Evolutionary conservation across 345 rosid species (phyloP).

Genomic region (Arabis hirsuta): DNA sequence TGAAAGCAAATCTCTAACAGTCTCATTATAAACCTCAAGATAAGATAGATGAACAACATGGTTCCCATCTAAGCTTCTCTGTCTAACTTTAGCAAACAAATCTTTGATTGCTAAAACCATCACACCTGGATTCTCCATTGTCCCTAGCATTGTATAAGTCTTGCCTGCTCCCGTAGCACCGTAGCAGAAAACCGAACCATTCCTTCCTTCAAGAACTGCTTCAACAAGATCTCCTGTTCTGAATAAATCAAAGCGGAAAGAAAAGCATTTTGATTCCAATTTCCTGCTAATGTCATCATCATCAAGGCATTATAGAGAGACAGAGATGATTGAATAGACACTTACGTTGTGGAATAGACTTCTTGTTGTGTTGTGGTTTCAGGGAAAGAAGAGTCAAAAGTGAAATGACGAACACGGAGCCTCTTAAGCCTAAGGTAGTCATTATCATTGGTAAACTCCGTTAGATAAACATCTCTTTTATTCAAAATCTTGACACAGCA

Average conservation of each 20-base stretch:
- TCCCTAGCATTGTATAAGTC: slow-evolving; percentile 94
- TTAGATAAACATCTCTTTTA: slow-evolving; percentile 78
- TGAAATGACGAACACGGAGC: slow-evolving; percentile 84
- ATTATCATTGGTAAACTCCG: slow-evolving; percentile 78
- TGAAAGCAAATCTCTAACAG: slow-evolving; percentile 89
- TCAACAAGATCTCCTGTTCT: slow-evolving; percentile 92
- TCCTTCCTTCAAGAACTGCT: slow-evolving; percentile 88
- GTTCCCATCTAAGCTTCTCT: slow-evolving; percentile 87
- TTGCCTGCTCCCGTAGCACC: slow-evolving; percentile 99
- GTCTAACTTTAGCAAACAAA: slow-evolving; percentile 80
- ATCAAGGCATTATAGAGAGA: not conserved
- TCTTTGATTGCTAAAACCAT: slow-evolving; percentile 97
- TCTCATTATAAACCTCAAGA: slow-evolving; percentile 95
- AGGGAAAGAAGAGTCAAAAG: slow-evolving; percentile 86
- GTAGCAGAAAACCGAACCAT: slow-evolving; percentile 97
- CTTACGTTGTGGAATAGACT: slow-evolving; percentile 92
- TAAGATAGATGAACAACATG: slow-evolving; percentile 89
- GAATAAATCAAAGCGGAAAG: slow-evolving; percentile 35
- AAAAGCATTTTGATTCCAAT: not conserved
- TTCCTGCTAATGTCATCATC: not conserved
- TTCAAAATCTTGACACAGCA: slow-evolving; percentile 86
- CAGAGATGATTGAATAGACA: slow-evolving; percentile 1
- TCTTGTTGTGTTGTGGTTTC: slow-evolving; percentile 76
- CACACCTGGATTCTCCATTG: slow-evolving; percentile 91
- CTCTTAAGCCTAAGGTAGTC: slow-evolving; percentile 90